These are phyloP conservation scores for Cordyceps fumosorosea DNA, from an alignment of 2,329 filamentous ascomycete species.

Conservation along the genomic window DNA sequence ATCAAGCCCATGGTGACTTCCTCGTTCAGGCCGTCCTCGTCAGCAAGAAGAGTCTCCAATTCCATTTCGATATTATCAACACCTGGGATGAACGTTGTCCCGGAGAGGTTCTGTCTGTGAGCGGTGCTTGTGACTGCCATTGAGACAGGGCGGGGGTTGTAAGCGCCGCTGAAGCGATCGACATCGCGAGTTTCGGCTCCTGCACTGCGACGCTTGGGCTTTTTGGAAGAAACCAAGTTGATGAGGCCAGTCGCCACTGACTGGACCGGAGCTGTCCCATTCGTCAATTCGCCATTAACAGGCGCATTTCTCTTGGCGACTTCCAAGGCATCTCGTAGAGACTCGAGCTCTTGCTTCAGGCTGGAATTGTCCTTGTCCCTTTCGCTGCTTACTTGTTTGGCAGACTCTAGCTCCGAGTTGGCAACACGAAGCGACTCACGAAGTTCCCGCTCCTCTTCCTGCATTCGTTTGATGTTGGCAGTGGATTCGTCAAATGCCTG, in stretches of 20 bases:
- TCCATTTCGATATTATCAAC: slow-evolving; percentile 92
- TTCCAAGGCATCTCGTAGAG: slow-evolving; percentile 89
- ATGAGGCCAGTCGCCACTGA: slow-evolving; percentile 70
- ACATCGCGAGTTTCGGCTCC: slow-evolving; percentile 78
- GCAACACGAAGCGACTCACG: slow-evolving; percentile 75
- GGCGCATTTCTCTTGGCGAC: slow-evolving; percentile 72
- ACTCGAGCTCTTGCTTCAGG: slow-evolving; percentile 79
- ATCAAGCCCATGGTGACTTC: slow-evolving; percentile 96
- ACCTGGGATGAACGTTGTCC: slow-evolving; percentile 70
- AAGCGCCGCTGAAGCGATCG: slow-evolving; percentile 85
- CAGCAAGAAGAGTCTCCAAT: slow-evolving; percentile 84
- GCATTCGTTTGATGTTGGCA: slow-evolving; percentile 83
- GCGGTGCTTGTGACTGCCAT: slow-evolving; percentile 74
- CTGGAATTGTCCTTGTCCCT: slow-evolving; percentile 81
- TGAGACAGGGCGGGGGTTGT: slow-evolving; percentile 90
- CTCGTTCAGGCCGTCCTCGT: slow-evolving; percentile 93
- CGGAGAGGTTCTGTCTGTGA: slow-evolving; percentile 65
- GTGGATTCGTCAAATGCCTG: slow-evolving; percentile 84
- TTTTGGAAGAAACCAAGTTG: slow-evolving; percentile 95
- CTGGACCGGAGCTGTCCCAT: slow-evolving; percentile 35
- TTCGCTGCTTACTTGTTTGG: slow-evolving; percentile 66
- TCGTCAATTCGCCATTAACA: slow-evolving; percentile 55
- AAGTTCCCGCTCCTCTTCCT: slow-evolving; percentile 85
- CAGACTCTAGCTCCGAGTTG: slow-evolving; percentile 72
- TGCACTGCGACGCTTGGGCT: slow-evolving; percentile 88